These are phyloP conservation scores for Trichoderma atroviride DNA, from an alignment of 2,329 filamentous ascomycete species.

Conservation along the genomic window DNA sequence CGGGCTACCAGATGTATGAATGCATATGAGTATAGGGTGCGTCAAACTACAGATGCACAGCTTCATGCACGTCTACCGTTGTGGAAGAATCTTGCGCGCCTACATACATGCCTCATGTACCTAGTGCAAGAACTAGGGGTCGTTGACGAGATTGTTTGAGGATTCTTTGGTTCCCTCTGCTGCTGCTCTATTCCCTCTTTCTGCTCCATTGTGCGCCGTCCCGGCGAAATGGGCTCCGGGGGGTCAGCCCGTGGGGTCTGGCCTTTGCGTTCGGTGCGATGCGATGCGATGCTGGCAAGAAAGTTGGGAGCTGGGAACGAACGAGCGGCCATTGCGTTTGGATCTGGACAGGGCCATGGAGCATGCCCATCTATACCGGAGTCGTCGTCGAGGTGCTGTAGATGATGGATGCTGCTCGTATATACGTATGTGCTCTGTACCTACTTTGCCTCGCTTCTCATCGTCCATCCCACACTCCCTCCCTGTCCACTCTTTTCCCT, in stretches of 20 bases:
- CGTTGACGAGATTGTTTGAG: neutral
- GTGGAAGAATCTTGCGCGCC: neutral
- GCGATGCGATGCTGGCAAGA: neutral
- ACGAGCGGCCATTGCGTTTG: constrained; percentile 11
- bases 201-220: neutral
- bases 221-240: neutral
- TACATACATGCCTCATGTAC: neutral
- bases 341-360: neutral
- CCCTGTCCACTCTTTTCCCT: neutral
- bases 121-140: neutral
- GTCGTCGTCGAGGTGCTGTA: too few relatives aligned
- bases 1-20: neutral
- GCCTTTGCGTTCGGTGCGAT: neutral
- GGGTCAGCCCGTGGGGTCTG: neutral
- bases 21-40: neutral
- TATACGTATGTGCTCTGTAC: too few relatives aligned
- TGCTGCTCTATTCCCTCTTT: neutral
- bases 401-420: neutral
- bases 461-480: neutral
- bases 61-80: constrained; percentile 3
- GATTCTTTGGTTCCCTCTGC: too few relatives aligned
- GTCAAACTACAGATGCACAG: neutral
- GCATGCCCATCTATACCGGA: neutral
- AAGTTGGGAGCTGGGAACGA: constrained; percentile 10
- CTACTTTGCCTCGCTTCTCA: neutral